Evolutionary conservation across 176 grass and related monocot genomes (phyloP), one percentile per base, ranked within the genome.

Genomic region (Oryza brachyantha): DNA sequence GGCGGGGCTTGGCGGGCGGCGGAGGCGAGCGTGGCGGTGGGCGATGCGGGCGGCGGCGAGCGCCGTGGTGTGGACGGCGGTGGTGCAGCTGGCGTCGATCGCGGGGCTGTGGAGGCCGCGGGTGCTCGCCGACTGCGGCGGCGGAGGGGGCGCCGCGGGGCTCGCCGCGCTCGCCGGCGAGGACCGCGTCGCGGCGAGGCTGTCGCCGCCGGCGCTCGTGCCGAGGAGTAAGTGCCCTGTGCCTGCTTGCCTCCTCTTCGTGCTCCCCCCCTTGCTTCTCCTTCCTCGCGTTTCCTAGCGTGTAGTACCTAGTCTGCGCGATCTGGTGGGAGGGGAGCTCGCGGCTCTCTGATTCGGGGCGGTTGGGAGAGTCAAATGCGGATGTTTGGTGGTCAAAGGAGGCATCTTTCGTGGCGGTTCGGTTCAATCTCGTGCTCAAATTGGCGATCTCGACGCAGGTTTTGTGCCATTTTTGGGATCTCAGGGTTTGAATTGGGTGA

Each of bases 41-140:
- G 81, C 89, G 34, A 89, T 99, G 87, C 83, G 90, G 61, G 88
- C 91, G 83, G 96, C 81, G 52, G 87, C 92, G 13, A 98, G 96
- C 77, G 89, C 89, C 59, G 75, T 98, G 50, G 41, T 95, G 40
- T 98, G 96, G 96, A 93, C 86, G 62, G 90, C 79, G 22, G 80
- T 94, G 22, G 89, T 94, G 83, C 96, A 98, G 81, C 80, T 98
- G 22, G 85, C 90, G 13, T 92, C 90, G 50, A 77, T 96, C 70
- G 34, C 88, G 3, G 93, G 87, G 13, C 80, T 88, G 21, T 98
- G 86, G 88, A 86, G 83, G 8, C 90, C 92, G 37, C 78, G 92
- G 5, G 84, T 87, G 37, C 81, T 81, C 74, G 41, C 81, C 24
- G 85, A 86, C 80, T 74, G 83, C 80, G 70, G 48, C 48, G 48